Percentiles rank a stretch among this genome's conserved stretches.
Conservation (phyloP, 805 yeast species). For the Starmerella roubikii region DNA sequence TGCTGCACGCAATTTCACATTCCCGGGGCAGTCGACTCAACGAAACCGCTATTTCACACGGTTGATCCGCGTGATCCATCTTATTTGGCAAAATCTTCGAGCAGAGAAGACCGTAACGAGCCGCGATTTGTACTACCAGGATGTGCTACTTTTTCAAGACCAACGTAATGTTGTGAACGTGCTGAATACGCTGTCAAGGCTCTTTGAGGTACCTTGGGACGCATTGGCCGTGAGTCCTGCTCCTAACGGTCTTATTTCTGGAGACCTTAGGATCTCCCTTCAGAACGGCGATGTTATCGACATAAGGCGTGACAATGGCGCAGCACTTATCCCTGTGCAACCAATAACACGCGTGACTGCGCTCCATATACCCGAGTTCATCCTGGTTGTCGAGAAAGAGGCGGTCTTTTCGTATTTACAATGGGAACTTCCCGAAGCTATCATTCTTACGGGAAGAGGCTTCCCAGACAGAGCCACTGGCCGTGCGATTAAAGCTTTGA, state of each 20-base stretch:
- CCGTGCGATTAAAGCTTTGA: conserved; percentile 28
- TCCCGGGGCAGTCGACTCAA: conserved; percentile 8
- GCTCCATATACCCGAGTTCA: conserved; percentile 21
- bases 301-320: conserved; percentile 16
- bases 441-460: conserved; percentile 49
- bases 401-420: conserved; percentile 30
- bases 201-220: conserved; percentile 30
- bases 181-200: conserved; percentile 29
- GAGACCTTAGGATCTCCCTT: conserved; percentile 24
- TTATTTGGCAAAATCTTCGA: conserved; percentile 16
- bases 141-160: conserved; percentile 36
- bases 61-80: conserved; percentile 11
- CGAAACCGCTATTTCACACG: conserved; percentile 2
- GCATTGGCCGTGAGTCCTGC: conserved; percentile 37
- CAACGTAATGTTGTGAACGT: conserved; percentile 34
- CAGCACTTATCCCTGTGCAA: conserved; percentile 28
- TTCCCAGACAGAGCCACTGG: conserved; percentile 48
- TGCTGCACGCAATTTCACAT: not conserved
- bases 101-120: conserved; percentile 26
- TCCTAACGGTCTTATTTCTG: conserved; percentile 43
- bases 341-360: conserved; percentile 19
- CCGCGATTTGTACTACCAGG: conserved; percentile 47
- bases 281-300: conserved; percentile 11
- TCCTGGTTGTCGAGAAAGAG: conserved; percentile 40
- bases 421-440: conserved; percentile 16